Evolutionary conservation across 257 asterid species (phyloP), one percentile per base, ranked within the genome.

Genomic region (Solanum okadae): DNA sequence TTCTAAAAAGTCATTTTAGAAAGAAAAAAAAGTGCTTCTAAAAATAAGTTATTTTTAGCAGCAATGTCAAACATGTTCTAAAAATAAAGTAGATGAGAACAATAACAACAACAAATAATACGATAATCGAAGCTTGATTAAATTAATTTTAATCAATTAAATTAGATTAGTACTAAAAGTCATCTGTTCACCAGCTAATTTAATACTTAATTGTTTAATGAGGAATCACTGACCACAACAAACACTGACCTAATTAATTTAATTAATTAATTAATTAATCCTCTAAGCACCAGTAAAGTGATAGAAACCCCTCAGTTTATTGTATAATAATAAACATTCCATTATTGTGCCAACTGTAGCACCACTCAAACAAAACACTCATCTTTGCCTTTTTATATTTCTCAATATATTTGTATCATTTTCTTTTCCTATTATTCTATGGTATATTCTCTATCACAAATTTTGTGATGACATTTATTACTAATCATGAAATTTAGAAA

Each of bases 201-300:
- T 9, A 46, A 8, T 68, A 68, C 34, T 27, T 27, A 82, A 18
- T 88, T 83, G 11, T 38, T 88, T 84, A 88, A 84, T 84, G 22
- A 56, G 81, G 86, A 72, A 87, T 71, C 77, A 84, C 40, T 88
- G 86, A 46, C 86, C 86, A 49, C 86, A 82, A 29, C 86, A 82
- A 82, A 82, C 86, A 49, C 70, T 82, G 44, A 82, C 70, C 70
- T 82, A 82, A 79, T 44, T 78, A 25, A 81, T 82, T 46, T 75
- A 27, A 73, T 73, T 44, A 49, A 14, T 82, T 56, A 56, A 20
- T 52, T 75, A 75, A 82, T 82, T 82, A 82, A 82, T 46, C 70
- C 86, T 82, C 44, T 29, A 49, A 82, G 70, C 70, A 49, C 70
- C 70, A 82, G 12, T 82, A 49, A 82, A 49, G 86, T 82, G 86